These are phyloP conservation scores for Thielaviopsis populi DNA, from an alignment of 2,329 filamentous ascomycete genomes.

Conservation along the genomic window DNA sequence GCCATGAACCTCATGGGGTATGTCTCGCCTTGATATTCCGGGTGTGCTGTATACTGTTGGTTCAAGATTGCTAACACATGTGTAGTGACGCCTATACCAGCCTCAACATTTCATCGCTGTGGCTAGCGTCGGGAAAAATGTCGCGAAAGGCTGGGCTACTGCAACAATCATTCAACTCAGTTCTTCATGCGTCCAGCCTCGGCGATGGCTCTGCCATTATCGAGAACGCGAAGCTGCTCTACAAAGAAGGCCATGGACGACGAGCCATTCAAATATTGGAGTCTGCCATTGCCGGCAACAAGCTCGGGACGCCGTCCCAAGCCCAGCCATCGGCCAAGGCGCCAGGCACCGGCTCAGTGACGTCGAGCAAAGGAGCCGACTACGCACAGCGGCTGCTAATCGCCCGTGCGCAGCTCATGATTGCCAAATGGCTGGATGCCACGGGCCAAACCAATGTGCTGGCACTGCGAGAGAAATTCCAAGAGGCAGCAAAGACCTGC, in stretches of 20 bases:
- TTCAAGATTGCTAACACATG: neutral
- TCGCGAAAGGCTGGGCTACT: constrained; percentile 73
- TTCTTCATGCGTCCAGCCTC: constrained; percentile 72
- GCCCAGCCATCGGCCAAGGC: neutral
- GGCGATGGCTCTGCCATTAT: constrained; percentile 81
- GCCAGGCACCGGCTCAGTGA: constrained; percentile 9
- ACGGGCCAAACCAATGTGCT: constrained; percentile 85
- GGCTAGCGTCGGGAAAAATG: constrained; percentile 72
- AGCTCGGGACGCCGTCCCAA: neutral
- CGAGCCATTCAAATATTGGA: constrained; percentile 90
- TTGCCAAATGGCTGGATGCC: constrained; percentile 92
- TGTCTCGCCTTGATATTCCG: constrained; percentile 21
- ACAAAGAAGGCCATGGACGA: constrained; percentile 83
- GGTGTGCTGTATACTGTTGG: neutral
- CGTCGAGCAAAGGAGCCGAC: constrained; percentile 21
- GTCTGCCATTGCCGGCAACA: constrained; percentile 56
- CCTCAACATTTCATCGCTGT: constrained; percentile 64
- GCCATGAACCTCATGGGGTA: constrained; percentile 67
- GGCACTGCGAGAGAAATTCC: constrained; percentile 67
- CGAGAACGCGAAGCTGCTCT: constrained; percentile 82
- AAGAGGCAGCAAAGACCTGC: constrained; percentile 57
- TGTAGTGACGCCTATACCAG: constrained; percentile 28
- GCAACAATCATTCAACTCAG: constrained; percentile 83
- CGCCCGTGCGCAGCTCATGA: constrained; percentile 69
- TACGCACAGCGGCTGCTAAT: constrained; percentile 44